Conservation (phyloP, 306 rosid genomes). For the Quercus agrifolia region DNA sequence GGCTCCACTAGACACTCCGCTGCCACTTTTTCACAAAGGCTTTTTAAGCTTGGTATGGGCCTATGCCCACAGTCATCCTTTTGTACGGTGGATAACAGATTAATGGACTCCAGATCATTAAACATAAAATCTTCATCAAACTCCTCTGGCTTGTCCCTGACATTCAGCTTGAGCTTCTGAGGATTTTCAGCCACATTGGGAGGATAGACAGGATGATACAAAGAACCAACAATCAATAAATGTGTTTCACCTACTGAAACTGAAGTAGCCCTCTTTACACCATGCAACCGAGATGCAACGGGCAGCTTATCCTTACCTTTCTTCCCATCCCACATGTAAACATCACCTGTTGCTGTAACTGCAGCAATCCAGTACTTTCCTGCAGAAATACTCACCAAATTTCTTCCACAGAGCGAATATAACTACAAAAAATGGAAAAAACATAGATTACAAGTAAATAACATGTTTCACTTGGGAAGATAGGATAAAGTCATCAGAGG, state of each 20-base stretch:
- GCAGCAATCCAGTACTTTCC: slow-evolving; percentile 94
- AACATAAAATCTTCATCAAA: slow-evolving; percentile 60
- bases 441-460: slow-evolving; percentile 3
- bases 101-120: slow-evolving; percentile 49
- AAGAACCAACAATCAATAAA: slow-evolving; percentile 68
- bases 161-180: slow-evolving; percentile 38
- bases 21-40: slow-evolving; percentile 84
- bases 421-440: slow-evolving; percentile 36
- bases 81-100: slow-evolving; percentile 21
- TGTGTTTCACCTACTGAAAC: slow-evolving; percentile 96
- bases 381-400: slow-evolving; percentile 67
- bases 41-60: slow-evolving; percentile 67
- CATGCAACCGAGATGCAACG: slow-evolving; percentile 63
- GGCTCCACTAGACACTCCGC: slow-evolving; percentile 93
- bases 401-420: slow-evolving; percentile 68
- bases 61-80: slow-evolving; percentile 36
- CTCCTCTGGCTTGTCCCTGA: slow-evolving; percentile 50
- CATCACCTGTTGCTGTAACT: slow-evolving; percentile 84
- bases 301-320: slow-evolving; percentile 79
- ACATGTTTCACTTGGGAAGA: slow-evolving; percentile 1
- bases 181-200: slow-evolving; percentile 28
- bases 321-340: slow-evolving; percentile 94
- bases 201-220: slow-evolving; percentile 75
- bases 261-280: slow-evolving; percentile 82
- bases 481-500: slow-evolving; percentile 7